These are phyloP conservation scores for Aspergillus saccharolyticus DNA, from an alignment of 495 filamentous ascomycete genomes.

Conservation along the genomic window DNA sequence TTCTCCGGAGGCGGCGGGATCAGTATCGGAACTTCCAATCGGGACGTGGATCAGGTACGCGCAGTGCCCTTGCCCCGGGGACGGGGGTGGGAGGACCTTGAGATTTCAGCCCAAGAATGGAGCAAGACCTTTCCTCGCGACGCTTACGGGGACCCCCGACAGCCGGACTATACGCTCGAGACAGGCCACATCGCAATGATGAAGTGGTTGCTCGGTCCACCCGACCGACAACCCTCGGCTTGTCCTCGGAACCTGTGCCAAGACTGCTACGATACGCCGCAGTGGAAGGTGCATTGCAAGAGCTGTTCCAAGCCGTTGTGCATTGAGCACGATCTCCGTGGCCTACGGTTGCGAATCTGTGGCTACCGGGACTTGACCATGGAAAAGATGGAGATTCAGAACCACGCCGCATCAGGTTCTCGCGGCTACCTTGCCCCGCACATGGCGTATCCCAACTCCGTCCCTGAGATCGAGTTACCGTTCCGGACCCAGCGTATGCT, in stretches of 20 bases:
- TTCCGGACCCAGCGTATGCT: slow-evolving; percentile 29
- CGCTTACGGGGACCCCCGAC: slow-evolving; percentile 39
- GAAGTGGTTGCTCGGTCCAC: slow-evolving; percentile 44
- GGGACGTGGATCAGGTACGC: slow-evolving; percentile 52
- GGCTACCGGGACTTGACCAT: slow-evolving; percentile 53
- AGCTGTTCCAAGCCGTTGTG: slow-evolving; percentile 54
- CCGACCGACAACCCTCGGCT: slow-evolving; percentile 42
- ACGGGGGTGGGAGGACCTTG: slow-evolving; percentile 52
- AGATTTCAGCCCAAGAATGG: slow-evolving; percentile 42
- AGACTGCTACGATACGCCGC: slow-evolving; percentile 52
- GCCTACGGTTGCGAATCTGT: slow-evolving; percentile 54
- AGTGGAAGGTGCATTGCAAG: slow-evolving; percentile 57
- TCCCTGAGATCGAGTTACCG: slow-evolving; percentile 28
- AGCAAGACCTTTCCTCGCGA: slow-evolving; percentile 43
- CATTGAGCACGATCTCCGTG: slow-evolving; percentile 60
- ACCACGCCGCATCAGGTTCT: slow-evolving; percentile 16
- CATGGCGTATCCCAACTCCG: slow-evolving; percentile 10
- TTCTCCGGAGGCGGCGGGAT: slow-evolving; percentile 61
- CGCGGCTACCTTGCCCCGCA: slow-evolving; percentile 6
- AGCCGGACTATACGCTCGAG: slow-evolving; percentile 39
- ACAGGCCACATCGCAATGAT: slow-evolving; percentile 49
- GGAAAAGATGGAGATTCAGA: slow-evolving; percentile 45
- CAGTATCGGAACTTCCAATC: slow-evolving; percentile 48
- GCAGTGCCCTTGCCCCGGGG: slow-evolving; percentile 52
- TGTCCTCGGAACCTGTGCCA: slow-evolving; percentile 57